Evolutionary conservation across 2,329 filamentous ascomycete species (phyloP), one percentile per base, ranked within the genome.

Genomic region (Pseudogymnoascus sp.): DNA sequence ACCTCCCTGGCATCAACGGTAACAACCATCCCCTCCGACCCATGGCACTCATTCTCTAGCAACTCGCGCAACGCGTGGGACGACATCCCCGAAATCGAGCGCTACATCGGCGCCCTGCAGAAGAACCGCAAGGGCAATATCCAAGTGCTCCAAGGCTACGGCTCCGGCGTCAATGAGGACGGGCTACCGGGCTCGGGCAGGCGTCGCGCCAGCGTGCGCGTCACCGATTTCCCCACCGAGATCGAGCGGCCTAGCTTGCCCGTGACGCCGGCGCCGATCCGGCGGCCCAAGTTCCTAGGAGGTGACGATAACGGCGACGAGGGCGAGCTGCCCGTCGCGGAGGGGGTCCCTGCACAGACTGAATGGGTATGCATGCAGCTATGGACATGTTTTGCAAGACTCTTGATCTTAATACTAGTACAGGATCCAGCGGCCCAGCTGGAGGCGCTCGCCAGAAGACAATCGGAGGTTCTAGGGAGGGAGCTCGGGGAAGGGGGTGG

Each of bases 1-100:
- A 82, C 83, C 31, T 79, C 82, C 61, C 73, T 74, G 46, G 82
- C 81, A 60, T 79, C 82, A 25, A 79, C 77, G 28, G 76, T 81
- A 64, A 75, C 75, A 50, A 69, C 78, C 63, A 77, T 75, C 21
- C 72, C 80, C 38, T 77, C 83, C 59, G 81, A 88, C 70, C 82
- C 86, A 18, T 96, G 90, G 90, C 83, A 85, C 66, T 82, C 82
- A 56, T 96, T 89, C 44, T 60, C 59, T 38, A 42, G 36, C 34
- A 63, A 18, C 73, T 80, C 85, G n/a, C 83, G 86, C 56, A 99
- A 97, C 75, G 93, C 91, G 14, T 99, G 95, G 95, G 95, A 99
- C 71, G 90, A 91, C 62, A 84, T 96, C 61, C 90, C 90, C 11
- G 89, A 91, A 68, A 99, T 99, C 70, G 87, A 91, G 70, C 84